A percentile compares a stretch with the other conserved stretches of the same genome.
These are phyloP conservation scores for Allomyces macrogynus DNA, from an alignment of 192 early-diverging fungal genomes.

Conservation along the genomic window DNA sequence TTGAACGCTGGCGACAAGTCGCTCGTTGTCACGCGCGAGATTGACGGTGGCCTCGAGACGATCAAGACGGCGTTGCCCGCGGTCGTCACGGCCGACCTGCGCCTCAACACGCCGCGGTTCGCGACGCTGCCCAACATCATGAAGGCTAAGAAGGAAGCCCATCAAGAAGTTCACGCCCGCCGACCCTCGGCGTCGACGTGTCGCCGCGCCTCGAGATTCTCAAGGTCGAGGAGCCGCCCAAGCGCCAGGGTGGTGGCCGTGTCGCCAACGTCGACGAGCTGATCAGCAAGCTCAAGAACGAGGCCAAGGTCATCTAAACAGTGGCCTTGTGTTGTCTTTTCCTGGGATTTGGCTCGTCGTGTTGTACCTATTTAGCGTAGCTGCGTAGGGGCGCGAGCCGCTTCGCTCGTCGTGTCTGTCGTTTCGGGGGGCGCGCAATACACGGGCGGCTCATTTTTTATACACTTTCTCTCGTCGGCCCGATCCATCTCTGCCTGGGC, in stretches of 20 bases:
- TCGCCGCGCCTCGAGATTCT: slow-evolving; percentile 63
- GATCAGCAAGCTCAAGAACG: slow-evolving; percentile 68
- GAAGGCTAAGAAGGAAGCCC: slow-evolving; percentile 99
- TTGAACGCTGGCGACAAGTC: slow-evolving; percentile 28
- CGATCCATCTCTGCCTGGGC: too few species aligned
- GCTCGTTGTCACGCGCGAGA: slow-evolving; percentile 78
- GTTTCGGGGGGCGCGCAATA: too few species aligned
- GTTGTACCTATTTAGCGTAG: too few species aligned
- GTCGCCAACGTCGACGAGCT: slow-evolving; percentile 87
- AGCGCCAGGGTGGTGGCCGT: slow-evolving; percentile 75
- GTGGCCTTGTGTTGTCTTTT: too few species aligned
- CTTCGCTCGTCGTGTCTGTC: too few species aligned
- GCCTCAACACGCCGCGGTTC: slow-evolving; percentile 87
- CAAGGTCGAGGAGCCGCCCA: slow-evolving; percentile 78
- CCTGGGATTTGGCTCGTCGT: too few species aligned
- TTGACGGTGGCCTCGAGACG: slow-evolving; percentile 95
- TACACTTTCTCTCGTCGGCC: too few species aligned
- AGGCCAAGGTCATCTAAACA: slow-evolving; percentile 49
- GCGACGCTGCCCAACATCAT: slow-evolving; percentile 88
- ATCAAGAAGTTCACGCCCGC: slow-evolving; percentile 51
- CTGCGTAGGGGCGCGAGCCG: too few species aligned
- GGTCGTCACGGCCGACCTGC: slow-evolving; percentile 83
- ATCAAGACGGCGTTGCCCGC: slow-evolving; percentile 66
- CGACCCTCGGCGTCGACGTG: slow-evolving; percentile 68
- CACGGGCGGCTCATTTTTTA: too few species aligned